Conservation (phyloP, 2,329 filamentous ascomycete genomes). For the Penicillium sp. region DNA sequence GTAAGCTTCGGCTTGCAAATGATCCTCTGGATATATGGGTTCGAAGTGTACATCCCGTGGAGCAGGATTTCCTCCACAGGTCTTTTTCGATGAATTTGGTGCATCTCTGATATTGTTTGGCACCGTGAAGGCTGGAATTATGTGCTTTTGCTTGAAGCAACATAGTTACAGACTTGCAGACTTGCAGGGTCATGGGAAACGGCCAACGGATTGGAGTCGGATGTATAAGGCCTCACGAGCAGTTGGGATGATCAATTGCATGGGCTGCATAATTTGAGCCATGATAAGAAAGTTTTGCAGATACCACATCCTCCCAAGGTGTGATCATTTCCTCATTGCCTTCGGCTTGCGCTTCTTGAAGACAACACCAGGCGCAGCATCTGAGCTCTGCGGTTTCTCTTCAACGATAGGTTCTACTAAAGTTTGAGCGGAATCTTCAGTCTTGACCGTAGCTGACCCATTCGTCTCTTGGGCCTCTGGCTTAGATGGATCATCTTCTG, state of each 20-base stretch:
- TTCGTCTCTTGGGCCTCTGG: constrained; percentile 12
- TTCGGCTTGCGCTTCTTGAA: constrained; percentile 53
- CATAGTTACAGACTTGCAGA: background rate
- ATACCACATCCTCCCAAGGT: background rate
- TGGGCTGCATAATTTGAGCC: background rate
- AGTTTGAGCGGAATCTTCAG: constrained; percentile 24
- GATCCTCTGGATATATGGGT: background rate
- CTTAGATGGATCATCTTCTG: constrained; percentile 15
- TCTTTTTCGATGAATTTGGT: background rate
- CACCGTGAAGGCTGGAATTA: background rate
- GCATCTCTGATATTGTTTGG: background rate
- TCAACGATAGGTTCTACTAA: constrained; percentile 3
- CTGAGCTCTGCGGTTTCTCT: constrained; percentile 20
- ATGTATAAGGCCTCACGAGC: background rate
- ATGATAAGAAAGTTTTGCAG: background rate
- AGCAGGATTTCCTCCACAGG: background rate
- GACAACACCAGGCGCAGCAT: constrained; percentile 33
- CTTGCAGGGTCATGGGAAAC: background rate
- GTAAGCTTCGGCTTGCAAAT: background rate
- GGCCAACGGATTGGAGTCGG: background rate
- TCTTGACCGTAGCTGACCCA: constrained; percentile 20
- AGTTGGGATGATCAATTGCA: background rate
- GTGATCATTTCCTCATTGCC: constrained; percentile 36
- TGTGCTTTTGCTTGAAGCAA: background rate
- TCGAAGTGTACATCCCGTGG: background rate